Evolutionary conservation across 2,329 filamentous ascomycete species (phyloP), one percentile per base, ranked within the genome.

Genomic region (Diatrype stigma): DNA sequence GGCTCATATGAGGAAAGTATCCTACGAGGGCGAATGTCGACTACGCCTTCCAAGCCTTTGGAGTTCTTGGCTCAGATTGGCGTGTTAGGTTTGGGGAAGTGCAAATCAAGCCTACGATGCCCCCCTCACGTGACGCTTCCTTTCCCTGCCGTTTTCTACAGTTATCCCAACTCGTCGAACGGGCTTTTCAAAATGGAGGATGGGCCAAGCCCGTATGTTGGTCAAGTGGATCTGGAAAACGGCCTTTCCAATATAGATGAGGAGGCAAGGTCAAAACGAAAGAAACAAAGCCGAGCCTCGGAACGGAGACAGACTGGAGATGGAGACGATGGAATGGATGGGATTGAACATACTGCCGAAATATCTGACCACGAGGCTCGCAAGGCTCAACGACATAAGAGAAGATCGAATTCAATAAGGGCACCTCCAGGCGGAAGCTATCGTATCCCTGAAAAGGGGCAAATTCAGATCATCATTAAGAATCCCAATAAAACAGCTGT

Each of bases 1-100:
- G 94, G 94, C 2, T 96, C 93, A 2, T 99, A 96, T 60, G 94
- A 99, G 70, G 94, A 99, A 71, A 96, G 91, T 26, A 96, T 99
- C 53, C 75, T 99, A 2, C 85, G 90, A 45, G 94, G 94, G 37
- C 84, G 94, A 55, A 99, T 99, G 94, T 97, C 94, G 26, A 96
- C 92, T 1, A 94, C 86, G 2, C 93, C 94, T 0, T 97, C 93
- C 1, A 92, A 89, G 58, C 93, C 94, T 6, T 75, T 99, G 6
- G 86, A 96, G 58, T 99, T 99, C 63, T 80, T 95, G 6, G 94
- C 94, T 26, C 91, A 97, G 65, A 96, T 99, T 51, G 94, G 94
- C 21, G 94, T 97, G 0, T 75, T 97, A 16, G 94, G 92, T 10
- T 86, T 86, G 59, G 92, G 92, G 7, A 87, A 93, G 60, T 96